Base-by-base conservation (phyloP, 108 stramenopile genomes). In the Nannochloropsis gaditana region DNA sequence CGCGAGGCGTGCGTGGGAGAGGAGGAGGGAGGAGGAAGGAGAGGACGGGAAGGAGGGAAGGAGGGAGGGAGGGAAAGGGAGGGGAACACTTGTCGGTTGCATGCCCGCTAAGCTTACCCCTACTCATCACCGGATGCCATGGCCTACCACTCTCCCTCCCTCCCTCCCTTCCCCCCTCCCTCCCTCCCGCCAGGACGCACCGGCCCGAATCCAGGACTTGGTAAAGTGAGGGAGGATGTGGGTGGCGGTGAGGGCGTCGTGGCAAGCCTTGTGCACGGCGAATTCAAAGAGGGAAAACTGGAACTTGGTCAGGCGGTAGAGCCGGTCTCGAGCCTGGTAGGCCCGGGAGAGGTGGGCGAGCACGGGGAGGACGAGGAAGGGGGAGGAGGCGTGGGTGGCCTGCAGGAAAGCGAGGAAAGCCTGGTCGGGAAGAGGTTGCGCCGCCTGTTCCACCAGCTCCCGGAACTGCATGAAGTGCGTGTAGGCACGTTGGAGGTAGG, bases 401-500 rank as follows among this genome's bases (percentile, higher is more conserved):
- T 73, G 19, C 2, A 73, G n/a, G 5, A 73, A 73, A 3, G 19
- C 59, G n/a, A 73, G n/a, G 3, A 73, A 15, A 4, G 59, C 59
- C 59, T 6, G 59, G 6, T 73, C 59, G 59, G 59, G 59, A 4
- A 73, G 59, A 8, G 59, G 59, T n/a, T 73, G 59, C n/a, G 59
- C 59, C n/a, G n/a, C n/a, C 59, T 73, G 59, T 15, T 73, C 59
- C 19, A 73, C 59, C 1, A 73, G 59, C 59, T 73, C 59, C 59
- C 59, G 4, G 8, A 73, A 73, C n/a, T 73, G 59, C 42, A 84
- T 80, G 2, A 84, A 44, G 83, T 89, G 88, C 44, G 86, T 85
- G 86, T 89, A 90, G 19, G 90, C 88, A 21, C 90, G 44, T 83
- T 90, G 90, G 42, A 90, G 86, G 41, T 87, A 89, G 9, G 90